Conservation (phyloP, 768 basidiomycete species). For the Imleria badia region DNA sequence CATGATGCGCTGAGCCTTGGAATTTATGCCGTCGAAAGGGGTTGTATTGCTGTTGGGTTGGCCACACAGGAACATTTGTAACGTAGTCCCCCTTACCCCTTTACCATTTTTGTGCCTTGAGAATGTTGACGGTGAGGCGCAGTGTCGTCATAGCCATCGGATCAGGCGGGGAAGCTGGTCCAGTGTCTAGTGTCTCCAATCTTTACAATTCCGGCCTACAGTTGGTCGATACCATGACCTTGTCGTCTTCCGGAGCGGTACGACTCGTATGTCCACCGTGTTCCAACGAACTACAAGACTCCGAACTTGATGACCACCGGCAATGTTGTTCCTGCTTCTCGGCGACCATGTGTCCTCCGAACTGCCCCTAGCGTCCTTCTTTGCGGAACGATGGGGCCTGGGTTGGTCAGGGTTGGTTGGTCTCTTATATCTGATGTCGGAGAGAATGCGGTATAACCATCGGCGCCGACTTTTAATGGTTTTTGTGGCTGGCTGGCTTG, state of each 20-base stretch:
- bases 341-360: not conserved
- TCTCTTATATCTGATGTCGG: not conserved
- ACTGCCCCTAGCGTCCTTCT: not conserved
- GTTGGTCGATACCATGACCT: not conserved
- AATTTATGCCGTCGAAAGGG: conserved; percentile 25
- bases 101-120: not conserved
- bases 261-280: not conserved
- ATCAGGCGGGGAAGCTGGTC: not conserved
- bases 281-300: not conserved
- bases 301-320: not conserved
- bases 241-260: not conserved
- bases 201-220: not conserved
- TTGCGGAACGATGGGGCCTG: not conserved
- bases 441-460: not conserved
- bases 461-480: not conserved
- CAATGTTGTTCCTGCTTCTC: not conserved
- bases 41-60: conserved; percentile 6
- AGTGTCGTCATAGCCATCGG: not conserved
- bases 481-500: not conserved
- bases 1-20: conserved; percentile 34
- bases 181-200: not conserved
- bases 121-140: not conserved
- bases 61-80: not conserved
- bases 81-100: not conserved
- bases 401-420: too few species aligned